Conservation (phyloP, 2,329 filamentous ascomycete genomes). For the Whalleya microplaca region DNA sequence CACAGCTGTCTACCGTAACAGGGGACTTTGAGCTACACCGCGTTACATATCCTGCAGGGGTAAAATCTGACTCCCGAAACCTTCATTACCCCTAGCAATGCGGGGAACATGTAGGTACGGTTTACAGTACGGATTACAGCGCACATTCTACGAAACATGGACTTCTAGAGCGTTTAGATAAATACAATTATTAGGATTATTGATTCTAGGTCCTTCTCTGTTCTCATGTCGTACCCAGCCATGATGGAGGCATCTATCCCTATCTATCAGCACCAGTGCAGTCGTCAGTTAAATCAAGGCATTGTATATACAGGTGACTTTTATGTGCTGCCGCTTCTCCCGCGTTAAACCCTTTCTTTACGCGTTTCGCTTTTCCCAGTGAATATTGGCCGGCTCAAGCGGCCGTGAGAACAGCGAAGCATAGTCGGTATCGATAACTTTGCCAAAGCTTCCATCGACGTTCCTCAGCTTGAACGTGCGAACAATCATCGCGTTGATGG, state of each 20-base stretch:
- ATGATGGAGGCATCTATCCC: not conserved
- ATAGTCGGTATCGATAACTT: constrained; percentile 71
- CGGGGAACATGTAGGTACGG: too few relatives aligned
- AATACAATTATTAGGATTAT: not conserved
- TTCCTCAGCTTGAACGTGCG: constrained; percentile 81
- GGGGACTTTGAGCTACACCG: constrained; percentile 7
- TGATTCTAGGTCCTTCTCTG: constrained; percentile 9
- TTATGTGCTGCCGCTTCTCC: constrained; percentile 7
- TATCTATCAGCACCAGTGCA: constrained; percentile 15
- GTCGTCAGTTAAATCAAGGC: constrained; percentile 8
- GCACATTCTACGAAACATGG: not conserved
- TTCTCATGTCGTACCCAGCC: constrained; percentile 18
- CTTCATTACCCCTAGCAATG: too few relatives aligned
- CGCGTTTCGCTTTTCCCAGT: constrained; percentile 71
- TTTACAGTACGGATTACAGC: too few relatives aligned
- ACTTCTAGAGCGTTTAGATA: not conserved
- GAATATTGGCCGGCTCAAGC: constrained; percentile 69
- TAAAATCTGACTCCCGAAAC: too few relatives aligned
- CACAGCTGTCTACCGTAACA: too few relatives aligned
- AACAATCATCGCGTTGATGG: constrained; percentile 78
- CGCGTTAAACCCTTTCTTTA: constrained; percentile 6
- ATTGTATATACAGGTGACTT: constrained; percentile 22
- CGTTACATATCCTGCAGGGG: constrained; percentile 8
- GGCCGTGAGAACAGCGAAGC: constrained; percentile 75
- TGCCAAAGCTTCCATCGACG: constrained; percentile 68